Evolutionary conservation across 306 rosid species (phyloP).

Genomic region (Quercus ilex): DNA sequence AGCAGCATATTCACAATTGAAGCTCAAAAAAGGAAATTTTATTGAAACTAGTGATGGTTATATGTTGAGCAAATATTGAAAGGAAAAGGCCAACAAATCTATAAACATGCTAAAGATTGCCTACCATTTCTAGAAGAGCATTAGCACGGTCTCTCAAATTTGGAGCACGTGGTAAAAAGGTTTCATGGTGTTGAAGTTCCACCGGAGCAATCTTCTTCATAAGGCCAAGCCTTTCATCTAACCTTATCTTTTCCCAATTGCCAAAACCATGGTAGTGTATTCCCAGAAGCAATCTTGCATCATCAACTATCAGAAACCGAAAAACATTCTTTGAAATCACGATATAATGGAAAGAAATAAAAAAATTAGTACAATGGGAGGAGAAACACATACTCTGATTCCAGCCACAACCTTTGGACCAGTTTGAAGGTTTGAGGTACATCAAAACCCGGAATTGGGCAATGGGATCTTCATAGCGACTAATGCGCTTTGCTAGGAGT

Average conservation of each 20-base stretch:
- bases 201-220: slow-evolving; percentile 93
- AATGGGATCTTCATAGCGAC: slow-evolving; percentile 90
- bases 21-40: not conserved
- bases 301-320: slow-evolving; percentile 70
- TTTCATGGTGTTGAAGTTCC: slow-evolving; percentile 98
- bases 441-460: slow-evolving; percentile 82
- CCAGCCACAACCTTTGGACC: slow-evolving; percentile 99
- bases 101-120: slow-evolving; percentile 17
- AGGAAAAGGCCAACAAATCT: not conserved
- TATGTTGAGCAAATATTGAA: not conserved
- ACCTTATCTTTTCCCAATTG: slow-evolving; percentile 92
- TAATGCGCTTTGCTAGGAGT: slow-evolving; percentile 85
- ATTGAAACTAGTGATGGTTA: not conserved
- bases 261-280: slow-evolving; percentile 93
- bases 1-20: not conserved
- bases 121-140: slow-evolving; percentile 94
- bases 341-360: not conserved
- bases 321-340: slow-evolving; percentile 9
- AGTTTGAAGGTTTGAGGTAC: slow-evolving; percentile 89
- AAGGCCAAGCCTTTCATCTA: slow-evolving; percentile 95
- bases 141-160: slow-evolving; percentile 97
- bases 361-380: slow-evolving; percentile 1
- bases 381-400: slow-evolving; percentile 78
- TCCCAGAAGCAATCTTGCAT: slow-evolving; percentile 97
- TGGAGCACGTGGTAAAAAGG: slow-evolving; percentile 98